A percentile compares a stretch with the other conserved stretches of the same genome.
Evolutionary conservation across 495 filamentous ascomycete species (phyloP).

Genomic region (Lophiotrema nucula): DNA sequence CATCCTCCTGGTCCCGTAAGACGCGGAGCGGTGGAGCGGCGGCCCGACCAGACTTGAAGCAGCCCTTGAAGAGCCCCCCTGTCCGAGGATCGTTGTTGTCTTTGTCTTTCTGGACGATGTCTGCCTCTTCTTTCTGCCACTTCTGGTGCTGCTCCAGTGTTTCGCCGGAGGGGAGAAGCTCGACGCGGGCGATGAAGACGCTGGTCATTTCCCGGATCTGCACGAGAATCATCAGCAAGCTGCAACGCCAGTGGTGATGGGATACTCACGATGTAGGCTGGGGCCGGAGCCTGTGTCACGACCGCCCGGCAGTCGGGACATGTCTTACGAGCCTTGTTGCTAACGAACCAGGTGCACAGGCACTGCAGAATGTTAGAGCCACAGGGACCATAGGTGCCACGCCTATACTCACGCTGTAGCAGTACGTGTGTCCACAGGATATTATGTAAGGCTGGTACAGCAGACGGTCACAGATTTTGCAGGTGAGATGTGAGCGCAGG

Average conservation of each 20-base stretch:
- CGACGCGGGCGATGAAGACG: constrained; percentile 61
- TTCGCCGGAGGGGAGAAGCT: constrained; percentile 63
- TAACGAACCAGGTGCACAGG: constrained; percentile 63
- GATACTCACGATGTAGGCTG: constrained; percentile 63
- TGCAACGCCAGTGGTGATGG: background rate
- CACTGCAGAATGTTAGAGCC: constrained; percentile 50
- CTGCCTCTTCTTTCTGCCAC: constrained; percentile 58
- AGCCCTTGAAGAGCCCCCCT: constrained; percentile 65
- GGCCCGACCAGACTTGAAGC: constrained; percentile 49
- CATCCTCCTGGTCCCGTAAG: constrained; percentile 60
- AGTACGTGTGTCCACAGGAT: constrained; percentile 73
- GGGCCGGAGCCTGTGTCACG: constrained; percentile 60
- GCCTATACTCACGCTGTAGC: constrained; percentile 57
- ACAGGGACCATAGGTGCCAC: too few relatives aligned
- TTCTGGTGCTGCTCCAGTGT: constrained; percentile 58
- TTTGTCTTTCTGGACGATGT: constrained; percentile 51
- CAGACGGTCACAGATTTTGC: constrained; percentile 67
- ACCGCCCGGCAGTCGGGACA: constrained; percentile 69
- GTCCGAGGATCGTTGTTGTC: constrained; percentile 48
- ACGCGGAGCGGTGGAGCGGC: constrained; percentile 29
- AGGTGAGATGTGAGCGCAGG: constrained; percentile 51
- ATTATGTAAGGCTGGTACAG: constrained; percentile 73
- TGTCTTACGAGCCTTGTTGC: constrained; percentile 60
- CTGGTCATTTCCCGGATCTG: constrained; percentile 68
- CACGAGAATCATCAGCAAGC: background rate